Percentiles rank a stretch among this genome's conserved stretches.
phyloP scores from a whole-genome alignment of 2,329 filamentous ascomycete genomes.

The Apiospora aurea region DNA sequence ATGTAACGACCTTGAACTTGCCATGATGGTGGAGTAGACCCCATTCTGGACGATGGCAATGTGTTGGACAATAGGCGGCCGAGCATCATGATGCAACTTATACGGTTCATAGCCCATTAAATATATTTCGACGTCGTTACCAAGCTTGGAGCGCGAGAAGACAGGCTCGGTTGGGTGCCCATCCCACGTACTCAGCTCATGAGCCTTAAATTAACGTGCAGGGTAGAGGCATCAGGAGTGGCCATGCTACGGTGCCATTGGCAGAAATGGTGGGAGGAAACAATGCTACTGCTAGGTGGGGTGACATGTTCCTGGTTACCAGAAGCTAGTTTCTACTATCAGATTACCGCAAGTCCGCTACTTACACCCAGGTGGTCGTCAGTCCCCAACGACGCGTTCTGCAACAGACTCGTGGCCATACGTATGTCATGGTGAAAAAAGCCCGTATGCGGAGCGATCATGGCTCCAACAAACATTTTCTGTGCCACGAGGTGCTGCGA shows the following conservation, averaged over 20 bases:
- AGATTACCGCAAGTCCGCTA: slow-evolving; percentile 3
- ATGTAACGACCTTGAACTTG: neutral
- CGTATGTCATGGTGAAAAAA: neutral
- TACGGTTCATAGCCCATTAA: neutral
- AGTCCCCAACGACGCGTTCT: slow-evolving; percentile 1
- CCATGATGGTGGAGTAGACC: slow-evolving; percentile 2
- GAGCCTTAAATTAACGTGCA: slow-evolving; percentile 6
- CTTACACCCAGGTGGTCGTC: neutral
- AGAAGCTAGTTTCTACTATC: neutral
- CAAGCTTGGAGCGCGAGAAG: slow-evolving; percentile 3
- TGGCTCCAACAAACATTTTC: neutral
- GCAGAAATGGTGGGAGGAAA: slow-evolving; percentile 5
- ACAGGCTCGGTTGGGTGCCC: slow-evolving; percentile 7
- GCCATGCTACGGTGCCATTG: slow-evolving; percentile 2
- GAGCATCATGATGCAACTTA: neutral
- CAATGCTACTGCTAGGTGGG: slow-evolving; percentile 9
- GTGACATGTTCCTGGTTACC: slow-evolving; percentile 9
- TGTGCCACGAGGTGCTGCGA: slow-evolving; percentile 3
- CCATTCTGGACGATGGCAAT: slow-evolving; percentile 2
- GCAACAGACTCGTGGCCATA: slow-evolving; percentile 2
- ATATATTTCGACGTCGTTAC: neutral
- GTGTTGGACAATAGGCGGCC: neutral
- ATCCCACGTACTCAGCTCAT: slow-evolving; percentile 4
- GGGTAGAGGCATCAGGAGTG: slow-evolving; percentile 6
- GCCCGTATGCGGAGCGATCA: neutral